Evolutionary conservation across 208 protist species (phyloP).

Genomic region (Crithidia bombi): DNA sequence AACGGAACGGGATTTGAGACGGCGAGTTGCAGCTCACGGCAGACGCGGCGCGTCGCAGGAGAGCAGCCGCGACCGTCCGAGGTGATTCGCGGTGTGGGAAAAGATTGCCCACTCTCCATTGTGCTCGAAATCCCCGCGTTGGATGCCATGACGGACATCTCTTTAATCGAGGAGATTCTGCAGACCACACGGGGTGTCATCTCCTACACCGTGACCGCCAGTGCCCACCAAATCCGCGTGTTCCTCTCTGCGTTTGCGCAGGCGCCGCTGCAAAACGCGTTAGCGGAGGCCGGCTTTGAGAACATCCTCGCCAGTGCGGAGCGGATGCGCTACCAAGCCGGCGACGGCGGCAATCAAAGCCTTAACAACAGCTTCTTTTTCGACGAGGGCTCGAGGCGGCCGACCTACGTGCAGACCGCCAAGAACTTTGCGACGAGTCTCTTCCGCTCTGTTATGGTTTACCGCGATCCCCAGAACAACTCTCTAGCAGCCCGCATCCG

Average conservation of each 20-base stretch:
- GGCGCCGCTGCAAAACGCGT: slow-evolving; percentile 46
- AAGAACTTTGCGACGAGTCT: slow-evolving; percentile 69
- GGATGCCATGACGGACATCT: slow-evolving; percentile 45
- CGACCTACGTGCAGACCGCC: slow-evolving; percentile 63
- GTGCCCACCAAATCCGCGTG: slow-evolving; percentile 60
- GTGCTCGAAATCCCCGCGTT: slow-evolving; percentile 81
- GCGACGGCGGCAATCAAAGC: slow-evolving; percentile 26
- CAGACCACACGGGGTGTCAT: slow-evolving; percentile 80
- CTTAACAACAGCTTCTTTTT: slow-evolving; percentile 61
- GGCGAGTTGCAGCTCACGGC: slow-evolving; percentile 25
- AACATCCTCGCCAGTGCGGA: slow-evolving; percentile 48
- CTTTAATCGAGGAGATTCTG: slow-evolving; percentile 82
- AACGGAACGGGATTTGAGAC: slow-evolving; percentile 26
- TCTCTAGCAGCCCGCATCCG: slow-evolving; percentile 66
- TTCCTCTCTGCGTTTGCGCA: slow-evolving; percentile 56
- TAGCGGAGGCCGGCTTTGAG: slow-evolving; percentile 58
- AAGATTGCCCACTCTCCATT: slow-evolving; percentile 61
- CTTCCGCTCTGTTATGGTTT: slow-evolving; percentile 65
- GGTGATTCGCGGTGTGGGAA: slow-evolving; percentile 26
- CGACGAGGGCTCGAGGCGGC: slow-evolving; percentile 44
- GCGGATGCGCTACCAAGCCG: slow-evolving; percentile 31
- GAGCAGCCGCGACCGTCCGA: slow-evolving; percentile 11
- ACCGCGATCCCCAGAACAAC: slow-evolving; percentile 51
- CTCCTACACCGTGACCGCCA: slow-evolving; percentile 79
- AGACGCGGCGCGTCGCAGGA: slow-evolving; percentile 20